phyloP scores from a whole-genome alignment of 2,329 filamentous ascomycete species.

The Fusarium anguioides region DNA sequence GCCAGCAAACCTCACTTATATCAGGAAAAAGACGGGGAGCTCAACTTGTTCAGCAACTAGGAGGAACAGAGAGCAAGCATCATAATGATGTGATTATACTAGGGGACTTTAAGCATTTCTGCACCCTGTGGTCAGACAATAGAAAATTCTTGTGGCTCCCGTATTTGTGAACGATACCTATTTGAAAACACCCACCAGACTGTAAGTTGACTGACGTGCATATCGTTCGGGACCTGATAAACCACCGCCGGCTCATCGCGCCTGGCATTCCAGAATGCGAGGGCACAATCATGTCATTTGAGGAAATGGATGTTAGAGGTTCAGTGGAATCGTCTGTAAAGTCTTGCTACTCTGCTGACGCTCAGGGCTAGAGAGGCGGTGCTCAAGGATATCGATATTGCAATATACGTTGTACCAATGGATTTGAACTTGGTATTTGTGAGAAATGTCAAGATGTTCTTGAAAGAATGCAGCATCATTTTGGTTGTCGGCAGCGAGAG shows the following conservation, averaged over 20 bases:
- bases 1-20: fast-evolving
- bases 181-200: not conserved
- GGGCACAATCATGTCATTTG: not conserved
- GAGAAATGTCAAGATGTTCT: constrained; percentile 30
- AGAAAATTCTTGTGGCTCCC: too few species aligned
- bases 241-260: not conserved
- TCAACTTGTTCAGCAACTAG: too few species aligned
- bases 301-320: not conserved
- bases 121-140: too few species aligned
- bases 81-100: too few species aligned
- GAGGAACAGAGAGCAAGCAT: too few species aligned
- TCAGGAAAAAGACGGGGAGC: fast-evolving
- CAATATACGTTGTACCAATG: constrained; percentile 28
- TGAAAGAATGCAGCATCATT: constrained; percentile 15
- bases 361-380: not conserved
- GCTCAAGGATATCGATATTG: not conserved
- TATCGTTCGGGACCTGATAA: not conserved
- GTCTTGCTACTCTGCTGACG: not conserved
- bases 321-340: not conserved
- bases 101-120: too few species aligned
- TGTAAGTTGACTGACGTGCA: too few species aligned
- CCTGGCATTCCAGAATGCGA: not conserved
- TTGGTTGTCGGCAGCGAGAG: constrained; percentile 14
- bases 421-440: not conserved
- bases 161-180: not conserved